Percentiles rank a stretch among this genome's conserved stretches.
These are phyloP conservation scores for Jimgerdemannia lactiflua DNA, from an alignment of 192 early-diverging fungal species.

Conservation along the genomic window DNA sequence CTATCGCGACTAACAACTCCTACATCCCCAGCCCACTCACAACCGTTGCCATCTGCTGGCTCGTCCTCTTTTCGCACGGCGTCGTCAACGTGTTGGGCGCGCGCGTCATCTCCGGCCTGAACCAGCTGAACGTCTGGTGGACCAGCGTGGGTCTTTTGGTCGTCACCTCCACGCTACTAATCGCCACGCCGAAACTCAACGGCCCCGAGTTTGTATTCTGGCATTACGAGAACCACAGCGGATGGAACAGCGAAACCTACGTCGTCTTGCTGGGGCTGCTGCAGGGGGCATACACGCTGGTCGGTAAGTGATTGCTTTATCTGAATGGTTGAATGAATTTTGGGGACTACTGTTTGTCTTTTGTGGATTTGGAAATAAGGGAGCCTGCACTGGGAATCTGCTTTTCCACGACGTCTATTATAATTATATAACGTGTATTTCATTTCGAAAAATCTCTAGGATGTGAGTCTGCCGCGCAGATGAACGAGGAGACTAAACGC, in stretches of 20 bases:
- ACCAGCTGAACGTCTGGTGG: conserved; percentile 30
- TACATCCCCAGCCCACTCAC: conserved; percentile 3
- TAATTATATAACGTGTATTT: no score
- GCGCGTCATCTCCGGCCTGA: conserved; percentile 12
- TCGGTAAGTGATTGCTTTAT: conserved; percentile 11
- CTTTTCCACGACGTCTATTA: no score
- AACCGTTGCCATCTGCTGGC: conserved; percentile 14
- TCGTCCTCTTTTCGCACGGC: conserved; percentile 15
- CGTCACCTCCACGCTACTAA: conserved; percentile 13
- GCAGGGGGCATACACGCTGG: conserved; percentile 26
- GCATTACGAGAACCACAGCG: conserved; percentile 32
- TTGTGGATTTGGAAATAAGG: no score
- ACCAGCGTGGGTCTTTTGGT: conserved; percentile 21
- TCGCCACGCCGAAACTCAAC: conserved; percentile 8
- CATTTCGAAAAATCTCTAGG: conserved; percentile 5
- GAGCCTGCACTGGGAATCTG: no score
- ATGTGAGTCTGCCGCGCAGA: conserved; percentile 26
- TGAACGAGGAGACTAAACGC: conserved; percentile 31
- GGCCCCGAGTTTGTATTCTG: conserved; percentile 16
- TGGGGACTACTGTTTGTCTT: no score
- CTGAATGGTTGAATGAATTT: not conserved
- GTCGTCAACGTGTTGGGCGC: conserved; percentile 19
- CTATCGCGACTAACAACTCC: conserved; percentile 6
- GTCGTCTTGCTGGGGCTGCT: conserved; percentile 26
- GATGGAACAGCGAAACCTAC: conserved; percentile 20